Evolutionary conservation across 805 yeast species (phyloP).

Genomic region (Hagleromyces aurorensis): DNA sequence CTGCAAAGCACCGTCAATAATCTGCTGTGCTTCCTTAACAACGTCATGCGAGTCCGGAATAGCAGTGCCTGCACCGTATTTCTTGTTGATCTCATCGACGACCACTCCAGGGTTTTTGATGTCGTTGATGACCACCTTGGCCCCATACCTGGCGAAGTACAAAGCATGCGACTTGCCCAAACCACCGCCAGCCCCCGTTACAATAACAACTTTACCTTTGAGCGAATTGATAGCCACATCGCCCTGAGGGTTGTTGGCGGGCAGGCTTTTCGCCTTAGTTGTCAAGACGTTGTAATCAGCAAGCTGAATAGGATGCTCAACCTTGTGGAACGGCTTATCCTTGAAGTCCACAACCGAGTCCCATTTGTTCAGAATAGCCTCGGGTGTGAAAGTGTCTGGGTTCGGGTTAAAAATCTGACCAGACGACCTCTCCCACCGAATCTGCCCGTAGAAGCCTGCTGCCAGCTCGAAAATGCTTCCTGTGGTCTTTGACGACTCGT

Average conservation of each 20-base stretch:
- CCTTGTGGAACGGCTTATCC: slow-evolving; percentile 45
- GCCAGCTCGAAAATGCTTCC: slow-evolving; percentile 88
- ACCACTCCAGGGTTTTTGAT: slow-evolving; percentile 65
- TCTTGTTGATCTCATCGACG: slow-evolving; percentile 60
- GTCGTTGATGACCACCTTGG: slow-evolving; percentile 91
- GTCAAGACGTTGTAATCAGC: slow-evolving; percentile 62
- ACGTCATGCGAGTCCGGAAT: slow-evolving; percentile 81
- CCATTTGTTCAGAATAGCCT: slow-evolving; percentile 65
- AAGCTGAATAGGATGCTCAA: slow-evolving; percentile 62
- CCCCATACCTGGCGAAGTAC: slow-evolving; percentile 83
- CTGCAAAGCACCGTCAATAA: slow-evolving; percentile 68
- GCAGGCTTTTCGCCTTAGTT: slow-evolving; percentile 42
- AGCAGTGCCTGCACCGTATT: slow-evolving; percentile 66
- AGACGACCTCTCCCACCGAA: slow-evolving; percentile 89
- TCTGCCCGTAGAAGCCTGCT: slow-evolving; percentile 86
- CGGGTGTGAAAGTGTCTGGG: slow-evolving; percentile 64
- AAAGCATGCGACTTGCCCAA: slow-evolving; percentile 87
- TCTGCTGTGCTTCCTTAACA: slow-evolving; percentile 61
- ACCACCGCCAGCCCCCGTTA: slow-evolving; percentile 95
- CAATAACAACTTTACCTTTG: slow-evolving; percentile 76
- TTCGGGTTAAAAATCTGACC: slow-evolving; percentile 82
- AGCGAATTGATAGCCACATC: slow-evolving; percentile 44
- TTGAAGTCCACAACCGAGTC: slow-evolving; percentile 56
- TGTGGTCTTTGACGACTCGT: slow-evolving; percentile 51
- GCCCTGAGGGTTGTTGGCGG: slow-evolving; percentile 51